Evolutionary conservation across 2,329 filamentous ascomycete genomes (phyloP), one percentile per base, ranked within the genome.

Genomic region (Acephala macrosclerotiorum): DNA sequence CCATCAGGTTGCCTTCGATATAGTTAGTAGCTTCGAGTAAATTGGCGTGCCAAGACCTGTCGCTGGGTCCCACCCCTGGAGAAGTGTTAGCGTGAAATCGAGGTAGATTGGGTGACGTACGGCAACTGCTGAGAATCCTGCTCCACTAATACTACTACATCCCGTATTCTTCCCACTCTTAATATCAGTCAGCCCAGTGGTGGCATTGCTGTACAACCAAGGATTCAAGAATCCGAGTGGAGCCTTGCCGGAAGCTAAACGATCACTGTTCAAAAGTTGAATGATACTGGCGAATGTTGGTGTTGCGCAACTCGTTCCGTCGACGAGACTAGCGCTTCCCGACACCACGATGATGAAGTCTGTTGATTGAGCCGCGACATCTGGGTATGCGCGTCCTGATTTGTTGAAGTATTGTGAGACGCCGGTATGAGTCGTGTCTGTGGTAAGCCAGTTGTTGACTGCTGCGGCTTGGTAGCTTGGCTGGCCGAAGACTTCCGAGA

Each of bases 211-310:
- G 67, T 82, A 82, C 42, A 82, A 60, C 79, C 79, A 80, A 7
- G 81, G 80, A 69, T 82, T 83, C 69, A 82, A 71, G 71, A 81
- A 82, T 1, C 81, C 80, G 3, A 82, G 71, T 0, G 77, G 73
- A 8, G 73, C 70, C 74, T 84, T 82, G 2, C 85, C 85, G 22
- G 78, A 78, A 0, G 82, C 78, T 16, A 90, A 74, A 16, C 87
- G 79, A 0, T 85, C 86, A 68, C 89, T 87, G 70, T 91, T 91
- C 57, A 91, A 77, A 3, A 91, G 80, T 4, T 85, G 80, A 47
- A 91, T 80, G 60, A 91, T 80, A 36, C 82, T 85, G 1, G 86
- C 82, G 3, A 85, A 84, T 0, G 86, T 79, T 0, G 89, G 89
- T 0, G 84, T 78, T 1, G 86, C 83, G 16, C 86, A 86, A 14